Evolutionary conservation across 768 basidiomycete species (phyloP), one percentile per base, ranked within the genome.

Genomic region (Boletellus emodensis): DNA sequence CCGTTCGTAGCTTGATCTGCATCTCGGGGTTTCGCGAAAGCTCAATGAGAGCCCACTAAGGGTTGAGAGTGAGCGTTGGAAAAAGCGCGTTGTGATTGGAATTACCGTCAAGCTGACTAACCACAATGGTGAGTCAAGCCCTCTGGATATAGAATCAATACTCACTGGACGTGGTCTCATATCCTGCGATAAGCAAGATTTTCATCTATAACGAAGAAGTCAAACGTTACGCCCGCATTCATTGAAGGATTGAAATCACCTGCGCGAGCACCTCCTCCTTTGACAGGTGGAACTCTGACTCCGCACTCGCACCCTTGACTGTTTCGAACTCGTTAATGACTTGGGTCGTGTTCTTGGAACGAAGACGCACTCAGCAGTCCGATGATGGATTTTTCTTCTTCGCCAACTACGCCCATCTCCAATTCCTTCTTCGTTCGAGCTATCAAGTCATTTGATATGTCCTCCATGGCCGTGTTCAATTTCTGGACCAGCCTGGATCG

Each of bases 21-120:
- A 69, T 65, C 14, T 78, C 71, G 0, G 66, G 72, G 44, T 78
- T 59, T 24, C 68, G 71, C 2, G 71, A 72, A 2, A 84, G 72
- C 54, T 83, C 82, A 14, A 83, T 75, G 0, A 85, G 68, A 3
- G 80, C 77, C 81, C 82, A 84, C 77, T 78, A 32, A 2, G 34
- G 1, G 33, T 17, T 3, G 3, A 3, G 12, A 14, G 24, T 50
- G 17, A 52, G 49, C 4, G 2, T 11, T 2, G 9, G 36, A 7
- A 12, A 3, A 13, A 20, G 1, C 3, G 28, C 14, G 2, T 2
- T 15, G 8, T 8, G n/a, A 17, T 35, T 33, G 26, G 5, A 1
- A 18, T 49, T 47, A 62, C 61, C 45, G 60, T 64, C 44, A 64
- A 26, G 34, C 49, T 56, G 26, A 60, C 63, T 64, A 40, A 5